Evolutionary conservation across 2,329 filamentous ascomycete species (phyloP).

Genomic region (Aspergillus novoparasiticus): DNA sequence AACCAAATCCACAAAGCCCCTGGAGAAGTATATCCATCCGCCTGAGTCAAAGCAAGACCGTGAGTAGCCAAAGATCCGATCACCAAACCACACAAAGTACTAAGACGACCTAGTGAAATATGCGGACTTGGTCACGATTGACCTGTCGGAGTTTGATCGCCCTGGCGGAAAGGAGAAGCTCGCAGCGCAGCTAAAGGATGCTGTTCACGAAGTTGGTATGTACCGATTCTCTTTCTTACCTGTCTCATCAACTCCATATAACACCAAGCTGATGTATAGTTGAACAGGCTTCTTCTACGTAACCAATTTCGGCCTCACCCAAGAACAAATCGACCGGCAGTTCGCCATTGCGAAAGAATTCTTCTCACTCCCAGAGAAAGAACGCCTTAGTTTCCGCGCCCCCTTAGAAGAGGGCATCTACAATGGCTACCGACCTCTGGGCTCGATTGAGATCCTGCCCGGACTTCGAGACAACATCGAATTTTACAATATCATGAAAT

Average conservation of each 20-base stretch:
- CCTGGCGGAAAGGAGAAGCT: slow-evolving; percentile 58
- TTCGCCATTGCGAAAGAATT: slow-evolving; percentile 62
- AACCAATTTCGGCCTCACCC: slow-evolving; percentile 59
- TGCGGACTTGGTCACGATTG: slow-evolving; percentile 56
- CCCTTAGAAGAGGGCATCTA: slow-evolving; percentile 56
- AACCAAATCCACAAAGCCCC: background rate
- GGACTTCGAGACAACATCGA: slow-evolving; percentile 55
- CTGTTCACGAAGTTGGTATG: slow-evolving; percentile 47
- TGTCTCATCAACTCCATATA: background rate
- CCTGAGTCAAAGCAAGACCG: slow-evolving; percentile 13
- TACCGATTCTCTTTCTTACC: background rate
- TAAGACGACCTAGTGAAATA: slow-evolving; percentile 19
- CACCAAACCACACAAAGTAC: background rate
- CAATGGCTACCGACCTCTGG: slow-evolving; percentile 56
- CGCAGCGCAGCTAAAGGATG: slow-evolving; percentile 56
- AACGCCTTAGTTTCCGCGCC: slow-evolving; percentile 58
- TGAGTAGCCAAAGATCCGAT: background rate
- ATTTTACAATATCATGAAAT: slow-evolving; percentile 65
- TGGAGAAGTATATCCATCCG: slow-evolving; percentile 14
- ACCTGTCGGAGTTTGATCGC: slow-evolving; percentile 56
- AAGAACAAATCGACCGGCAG: slow-evolving; percentile 61
- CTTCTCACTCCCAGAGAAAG: slow-evolving; percentile 57
- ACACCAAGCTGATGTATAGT: background rate
- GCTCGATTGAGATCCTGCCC: slow-evolving; percentile 35
- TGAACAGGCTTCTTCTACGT: slow-evolving; percentile 61